Percentiles rank a stretch among this genome's conserved stretches.
phyloP scores from a whole-genome alignment of 176 grass and related monocot genomes.

The Coix lacrymajobi region DNA sequence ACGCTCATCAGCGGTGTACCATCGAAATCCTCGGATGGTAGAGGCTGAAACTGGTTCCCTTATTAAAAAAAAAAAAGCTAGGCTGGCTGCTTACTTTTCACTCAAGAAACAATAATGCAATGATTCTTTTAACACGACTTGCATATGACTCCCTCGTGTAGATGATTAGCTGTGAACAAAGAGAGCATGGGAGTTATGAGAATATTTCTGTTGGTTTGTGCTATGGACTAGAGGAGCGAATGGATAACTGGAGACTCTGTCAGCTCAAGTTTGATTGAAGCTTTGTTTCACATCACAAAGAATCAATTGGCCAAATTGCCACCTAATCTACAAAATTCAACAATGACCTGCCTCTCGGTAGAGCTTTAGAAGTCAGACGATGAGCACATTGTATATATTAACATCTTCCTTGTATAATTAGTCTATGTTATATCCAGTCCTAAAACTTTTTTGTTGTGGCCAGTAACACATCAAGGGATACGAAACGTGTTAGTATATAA shows the following conservation, averaged over 20 bases:
- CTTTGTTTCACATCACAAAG: background rate
- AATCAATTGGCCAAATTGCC: background rate
- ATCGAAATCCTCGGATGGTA: too few relatives aligned
- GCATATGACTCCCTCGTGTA: background rate
- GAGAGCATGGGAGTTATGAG: background rate
- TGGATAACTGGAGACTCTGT: background rate
- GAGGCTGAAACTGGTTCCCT: too few relatives aligned
- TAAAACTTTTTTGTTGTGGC: background rate
- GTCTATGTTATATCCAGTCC: background rate
- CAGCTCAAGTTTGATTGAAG: background rate
- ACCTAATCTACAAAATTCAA: background rate
- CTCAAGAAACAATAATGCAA: background rate
- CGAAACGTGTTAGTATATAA: background rate
- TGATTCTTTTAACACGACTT: background rate
- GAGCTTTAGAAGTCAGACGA: conserved; percentile 7
- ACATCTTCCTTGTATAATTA: background rate
- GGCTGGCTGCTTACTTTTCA: background rate
- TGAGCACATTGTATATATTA: background rate
- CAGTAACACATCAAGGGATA: background rate
- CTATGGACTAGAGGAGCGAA: background rate
- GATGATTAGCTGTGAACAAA: background rate
- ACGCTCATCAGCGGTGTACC: too few relatives aligned
- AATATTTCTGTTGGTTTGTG: background rate
- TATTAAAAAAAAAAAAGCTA: too few relatives aligned
- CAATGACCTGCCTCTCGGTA: background rate